Conservation (phyloP, 2,329 filamentous ascomycete species). For the Fonsecaea multimorphosa region DNA sequence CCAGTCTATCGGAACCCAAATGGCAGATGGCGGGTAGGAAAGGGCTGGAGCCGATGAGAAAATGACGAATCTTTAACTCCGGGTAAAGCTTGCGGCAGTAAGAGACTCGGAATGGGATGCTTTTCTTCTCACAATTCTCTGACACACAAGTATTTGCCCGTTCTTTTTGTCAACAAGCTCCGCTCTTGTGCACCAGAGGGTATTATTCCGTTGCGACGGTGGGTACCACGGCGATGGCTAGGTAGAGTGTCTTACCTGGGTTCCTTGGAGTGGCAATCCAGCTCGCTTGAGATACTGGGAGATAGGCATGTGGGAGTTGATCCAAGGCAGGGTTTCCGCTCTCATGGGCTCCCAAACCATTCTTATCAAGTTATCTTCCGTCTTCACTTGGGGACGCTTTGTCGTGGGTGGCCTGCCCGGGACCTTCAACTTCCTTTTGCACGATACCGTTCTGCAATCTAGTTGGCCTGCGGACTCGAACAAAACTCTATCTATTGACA, state of each 20-base stretch:
- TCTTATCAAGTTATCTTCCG: not conserved
- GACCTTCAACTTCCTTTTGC: not conserved
- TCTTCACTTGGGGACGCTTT: not conserved
- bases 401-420: not conserved
- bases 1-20: constrained; percentile 9
- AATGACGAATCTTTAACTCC: not conserved
- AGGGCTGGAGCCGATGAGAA: not conserved
- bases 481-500: constrained; percentile 7
- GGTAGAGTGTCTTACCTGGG: not conserved
- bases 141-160: constrained; percentile 7
- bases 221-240: not conserved
- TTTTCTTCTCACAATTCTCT: constrained; percentile 1
- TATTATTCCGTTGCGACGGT: not conserved
- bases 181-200: not conserved
- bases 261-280: not conserved
- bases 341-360: not conserved
- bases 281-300: not conserved
- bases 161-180: not conserved
- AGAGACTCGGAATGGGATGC: not conserved
- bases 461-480: not conserved
- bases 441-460: constrained; percentile 4
- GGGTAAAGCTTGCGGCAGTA: constrained; percentile 12
- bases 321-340: not conserved
- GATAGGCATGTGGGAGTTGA: not conserved
- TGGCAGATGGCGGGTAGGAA: not conserved